Evolutionary conservation across 768 basidiomycete species (phyloP), one percentile per base, ranked within the genome.

Genomic region (Lanmaoa pseudosensibilis): DNA sequence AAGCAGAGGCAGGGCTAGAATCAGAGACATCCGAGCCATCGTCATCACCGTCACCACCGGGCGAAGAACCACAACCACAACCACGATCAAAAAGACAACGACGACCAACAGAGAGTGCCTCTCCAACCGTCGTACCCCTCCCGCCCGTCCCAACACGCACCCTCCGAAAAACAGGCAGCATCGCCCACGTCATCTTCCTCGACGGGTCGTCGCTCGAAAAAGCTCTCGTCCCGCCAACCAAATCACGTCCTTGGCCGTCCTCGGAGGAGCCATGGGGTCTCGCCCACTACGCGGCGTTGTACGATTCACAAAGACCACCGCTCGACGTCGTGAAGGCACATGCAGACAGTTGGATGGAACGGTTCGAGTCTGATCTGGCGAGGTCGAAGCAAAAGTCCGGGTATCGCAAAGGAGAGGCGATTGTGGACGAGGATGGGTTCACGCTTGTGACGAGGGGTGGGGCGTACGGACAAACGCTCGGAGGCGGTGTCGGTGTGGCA

Each of bases 351-450:
- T 83, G 82, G 27, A 86, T 96, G 71, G 84, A 81, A 33, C 75
- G 83, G 25, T 94, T 84, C 76, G 94, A 96, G 65, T 84, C 85
- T 67, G 63, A 71, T 48, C 47, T 63, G 13, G 81, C 83, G 30
- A 84, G 83, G 70, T 74, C 74, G 59, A 85, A 79, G 67, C 83
- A 82, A 60, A 79, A 81, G 66, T 82, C 84, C 23, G 79, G 83
- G 67, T 91, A 89, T 66, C 80, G 76, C 62, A 91, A 92, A 68
- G 91, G 92, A 21, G 92, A 93, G 65, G 92, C 90, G 7, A 79
- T 96, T 54, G 90, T 96, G 41, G 94, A 98, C 69, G 93, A 90
- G 57, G 94, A 98, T 58, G 94, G 94, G 3, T 98, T 96, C 70
- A 96, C 93, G 12, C 82, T 98, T 13, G 94, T 98, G 36, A 90